Base-by-base conservation (phyloP, 306 rosid genomes). In the Gynostemma pentaphyllum region DNA sequence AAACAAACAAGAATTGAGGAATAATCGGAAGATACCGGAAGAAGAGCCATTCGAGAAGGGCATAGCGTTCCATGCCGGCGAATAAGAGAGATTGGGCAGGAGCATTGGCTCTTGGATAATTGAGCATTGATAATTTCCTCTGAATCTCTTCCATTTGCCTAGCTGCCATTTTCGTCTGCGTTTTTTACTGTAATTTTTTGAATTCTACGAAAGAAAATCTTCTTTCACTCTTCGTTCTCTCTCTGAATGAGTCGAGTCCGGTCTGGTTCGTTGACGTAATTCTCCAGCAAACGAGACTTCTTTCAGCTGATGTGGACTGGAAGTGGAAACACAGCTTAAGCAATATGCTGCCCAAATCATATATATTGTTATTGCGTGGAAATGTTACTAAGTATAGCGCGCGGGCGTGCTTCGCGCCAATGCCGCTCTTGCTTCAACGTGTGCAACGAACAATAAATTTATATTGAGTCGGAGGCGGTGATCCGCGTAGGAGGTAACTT, bases 51-150 rank as follows among this genome's bases (percentile, higher is more conserved):
- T 91, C 98, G 24, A 85, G 83, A 64, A 91, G 91, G 34, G 98
- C 91, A 28, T 91, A 91, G 75, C 95, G 95, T 70, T 91, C 96
- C 98, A 91, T 88, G 74, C 98, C 96, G 21, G 96, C 96, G 64
- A 91, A 91, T 26, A 91, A 82, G 45, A 88, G 92, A 22, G 98
- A 91, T 81, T 88, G 98, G 0, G 95, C 95, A 66, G 95, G 89
- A 6, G 96, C 95, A 81, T 80, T 83, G 66, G 98, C 96, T 81
- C 96, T 78, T 0, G 92, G 88, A 39, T 88, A 91, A 63, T 85
- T 85, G 41, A 91, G 80, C 72, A 75, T 68, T 47, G 81, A 76
- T 48, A 91, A 72, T 76, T 88, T 85, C 79, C 78, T 82, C 74
- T 82, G 95, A 55, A 91, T 84, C 76, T 85, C 98, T 68, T 91